Percentiles rank a stretch among this genome's conserved stretches.
phyloP scores from a whole-genome alignment of 768 basidiomycete genomes.

The Chalciporus piperatus region DNA sequence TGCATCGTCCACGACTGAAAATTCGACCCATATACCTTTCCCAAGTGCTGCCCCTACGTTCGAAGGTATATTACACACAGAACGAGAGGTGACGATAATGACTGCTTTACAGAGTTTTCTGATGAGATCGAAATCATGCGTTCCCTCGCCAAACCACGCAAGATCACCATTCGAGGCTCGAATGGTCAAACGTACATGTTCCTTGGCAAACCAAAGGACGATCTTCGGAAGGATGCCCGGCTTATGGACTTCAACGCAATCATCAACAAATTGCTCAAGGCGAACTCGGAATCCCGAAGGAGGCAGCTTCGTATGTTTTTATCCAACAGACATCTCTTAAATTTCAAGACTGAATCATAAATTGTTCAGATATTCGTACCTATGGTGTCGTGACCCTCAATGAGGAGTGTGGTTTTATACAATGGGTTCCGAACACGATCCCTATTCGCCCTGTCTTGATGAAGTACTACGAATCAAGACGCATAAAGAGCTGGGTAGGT shows the following conservation, averaged over 20 bases:
- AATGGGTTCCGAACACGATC: conserved; percentile 96
- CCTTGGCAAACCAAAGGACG: conserved; percentile 95
- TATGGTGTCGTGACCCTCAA: conserved; percentile 99
- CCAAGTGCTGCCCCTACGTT: conserved; percentile 75
- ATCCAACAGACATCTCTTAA: background rate
- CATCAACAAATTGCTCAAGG: conserved; percentile 93
- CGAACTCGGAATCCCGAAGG: conserved; percentile 88
- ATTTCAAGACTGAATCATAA: background rate
- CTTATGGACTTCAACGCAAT: conserved; percentile 98
- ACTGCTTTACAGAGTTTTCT: conserved; percentile 51
- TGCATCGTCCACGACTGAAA: conserved; percentile 43
- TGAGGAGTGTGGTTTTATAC: conserved; percentile 95
- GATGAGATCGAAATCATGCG: conserved; percentile 91
- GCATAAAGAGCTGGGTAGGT: conserved; percentile 50
- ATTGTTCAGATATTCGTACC: conserved; percentile 73
- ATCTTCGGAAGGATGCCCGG: conserved; percentile 93
- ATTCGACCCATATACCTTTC: conserved; percentile 77
- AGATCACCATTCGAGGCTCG: conserved; percentile 79
- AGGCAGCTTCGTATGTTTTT: conserved; percentile 77
- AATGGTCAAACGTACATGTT: conserved; percentile 87
- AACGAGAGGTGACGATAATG: background rate
- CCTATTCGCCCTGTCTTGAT: conserved; percentile 75
- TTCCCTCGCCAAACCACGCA: conserved; percentile 88
- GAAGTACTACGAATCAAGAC: conserved; percentile 59
- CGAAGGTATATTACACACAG: conserved; percentile 47